Evolutionary conservation across 305 asterid species (phyloP).

Genomic region (Fraxinus paxiana): DNA sequence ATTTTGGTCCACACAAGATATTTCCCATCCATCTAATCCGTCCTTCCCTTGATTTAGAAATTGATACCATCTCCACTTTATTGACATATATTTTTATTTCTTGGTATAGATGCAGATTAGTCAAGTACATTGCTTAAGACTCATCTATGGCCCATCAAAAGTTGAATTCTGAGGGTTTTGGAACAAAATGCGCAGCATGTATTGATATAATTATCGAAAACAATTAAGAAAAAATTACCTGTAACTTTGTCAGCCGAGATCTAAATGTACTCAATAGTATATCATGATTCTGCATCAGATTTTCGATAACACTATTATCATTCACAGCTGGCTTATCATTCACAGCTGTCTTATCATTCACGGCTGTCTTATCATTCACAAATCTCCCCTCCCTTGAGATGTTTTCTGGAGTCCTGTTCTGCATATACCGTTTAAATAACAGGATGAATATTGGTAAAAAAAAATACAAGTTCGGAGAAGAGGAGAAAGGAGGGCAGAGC

Average conservation of each 20-base stretch:
- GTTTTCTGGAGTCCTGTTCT: conserved; percentile 33
- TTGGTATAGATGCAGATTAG: neutral
- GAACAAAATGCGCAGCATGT: conserved; percentile 2
- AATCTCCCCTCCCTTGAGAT: conserved; percentile 29
- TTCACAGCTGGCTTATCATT: conserved; percentile 22
- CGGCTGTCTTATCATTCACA: neutral
- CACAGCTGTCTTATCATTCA: neutral
- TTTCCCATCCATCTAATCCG: neutral
- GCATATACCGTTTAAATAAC: conserved; percentile 18
- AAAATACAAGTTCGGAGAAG: neutral
- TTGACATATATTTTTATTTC: neutral
- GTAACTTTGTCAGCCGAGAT: conserved; percentile 87
- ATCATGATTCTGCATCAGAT: conserved; percentile 74
- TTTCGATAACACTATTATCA: conserved; percentile 48
- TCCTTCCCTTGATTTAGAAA: neutral
- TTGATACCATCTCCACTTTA: neutral
- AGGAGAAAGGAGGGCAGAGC: neutral
- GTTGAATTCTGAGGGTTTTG: neutral
- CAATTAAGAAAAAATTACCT: conserved; percentile 44
- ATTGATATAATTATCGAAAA: neutral
- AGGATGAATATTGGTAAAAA: neutral
- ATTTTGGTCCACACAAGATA: neutral
- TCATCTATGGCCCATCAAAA: conserved; percentile 12
- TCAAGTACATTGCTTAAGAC: conserved; percentile 2
- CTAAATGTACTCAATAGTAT: conserved; percentile 61